phyloP scores from a whole-genome alignment of 305 asterid genomes.

The Stenogyne calaminthoides region DNA sequence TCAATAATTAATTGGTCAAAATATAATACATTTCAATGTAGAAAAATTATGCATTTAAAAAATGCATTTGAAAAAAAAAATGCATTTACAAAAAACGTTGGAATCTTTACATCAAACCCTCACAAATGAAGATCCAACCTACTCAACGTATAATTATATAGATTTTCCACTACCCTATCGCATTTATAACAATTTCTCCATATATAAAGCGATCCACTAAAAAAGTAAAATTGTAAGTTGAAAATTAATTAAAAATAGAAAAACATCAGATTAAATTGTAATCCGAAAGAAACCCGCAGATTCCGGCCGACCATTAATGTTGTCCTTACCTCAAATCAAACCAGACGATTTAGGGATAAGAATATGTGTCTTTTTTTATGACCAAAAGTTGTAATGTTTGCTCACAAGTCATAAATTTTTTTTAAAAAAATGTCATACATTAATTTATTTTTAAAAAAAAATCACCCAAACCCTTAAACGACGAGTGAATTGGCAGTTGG shows the following conservation, averaged over 20 bases:
- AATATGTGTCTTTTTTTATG: constrained; percentile 12
- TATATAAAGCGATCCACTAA: neutral
- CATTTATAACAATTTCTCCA: neutral
- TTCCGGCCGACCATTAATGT: constrained; percentile 20
- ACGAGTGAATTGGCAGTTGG: neutral
- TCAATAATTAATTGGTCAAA: too few relatives aligned
- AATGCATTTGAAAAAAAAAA: too few relatives aligned
- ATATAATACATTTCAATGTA: too few relatives aligned
- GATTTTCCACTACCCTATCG: neutral
- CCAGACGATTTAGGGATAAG: neutral
- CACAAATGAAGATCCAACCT: too few relatives aligned
- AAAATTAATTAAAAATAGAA: neutral
- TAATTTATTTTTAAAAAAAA: too few relatives aligned
- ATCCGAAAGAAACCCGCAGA: neutral
- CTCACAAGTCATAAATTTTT: neutral
- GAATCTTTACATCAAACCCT: too few relatives aligned
- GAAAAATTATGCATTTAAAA: too few relatives aligned
- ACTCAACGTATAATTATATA: too few relatives aligned
- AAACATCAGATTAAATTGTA: neutral
- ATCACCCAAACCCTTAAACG: neutral
- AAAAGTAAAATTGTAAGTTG: neutral
- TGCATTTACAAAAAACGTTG: too few relatives aligned
- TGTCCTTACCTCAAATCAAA: constrained; percentile 23
- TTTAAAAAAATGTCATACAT: too few relatives aligned
- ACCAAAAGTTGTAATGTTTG: constrained; percentile 21